Evolutionary conservation across 306 rosid genomes (phyloP).

Genomic region (Glycine soja): DNA sequence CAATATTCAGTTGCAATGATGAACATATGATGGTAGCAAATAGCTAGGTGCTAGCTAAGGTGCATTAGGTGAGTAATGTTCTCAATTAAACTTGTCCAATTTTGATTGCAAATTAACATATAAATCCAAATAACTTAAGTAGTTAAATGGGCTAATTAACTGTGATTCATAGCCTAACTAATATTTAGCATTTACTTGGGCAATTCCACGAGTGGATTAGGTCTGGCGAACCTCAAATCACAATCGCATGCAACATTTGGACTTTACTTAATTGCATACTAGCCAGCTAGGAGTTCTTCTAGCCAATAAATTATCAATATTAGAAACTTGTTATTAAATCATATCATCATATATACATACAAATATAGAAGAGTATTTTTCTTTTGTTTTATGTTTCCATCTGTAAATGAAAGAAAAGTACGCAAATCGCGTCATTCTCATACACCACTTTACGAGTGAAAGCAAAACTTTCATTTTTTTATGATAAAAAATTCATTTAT

Average conservation of each 20-base stretch:
- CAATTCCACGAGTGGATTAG: slow-evolving; percentile 42
- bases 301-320: background rate
- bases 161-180: slow-evolving; percentile 49
- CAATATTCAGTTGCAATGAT: background rate
- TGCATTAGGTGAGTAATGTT: slow-evolving; percentile 49
- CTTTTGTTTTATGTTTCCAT: background rate
- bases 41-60: slow-evolving; percentile 44
- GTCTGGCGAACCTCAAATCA: slow-evolving; percentile 26
- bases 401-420: background rate
- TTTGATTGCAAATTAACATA: slow-evolving; percentile 47
- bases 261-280: background rate
- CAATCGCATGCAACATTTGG: slow-evolving; percentile 26
- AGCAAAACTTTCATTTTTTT: background rate
- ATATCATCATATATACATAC: background rate
- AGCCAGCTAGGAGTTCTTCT: slow-evolving; percentile 13
- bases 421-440: background rate
- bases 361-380: background rate
- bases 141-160: slow-evolving; percentile 19
- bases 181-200: slow-evolving; percentile 35
- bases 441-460: background rate
- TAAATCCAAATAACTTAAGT: slow-evolving; percentile 26
- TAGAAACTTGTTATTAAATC: background rate
- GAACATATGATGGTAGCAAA: background rate
- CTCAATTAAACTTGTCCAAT: slow-evolving; percentile 13
- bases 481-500: no score